Evolutionary conservation across 805 yeast genomes (phyloP).

Genomic region (Kazachstania viticola): DNA sequence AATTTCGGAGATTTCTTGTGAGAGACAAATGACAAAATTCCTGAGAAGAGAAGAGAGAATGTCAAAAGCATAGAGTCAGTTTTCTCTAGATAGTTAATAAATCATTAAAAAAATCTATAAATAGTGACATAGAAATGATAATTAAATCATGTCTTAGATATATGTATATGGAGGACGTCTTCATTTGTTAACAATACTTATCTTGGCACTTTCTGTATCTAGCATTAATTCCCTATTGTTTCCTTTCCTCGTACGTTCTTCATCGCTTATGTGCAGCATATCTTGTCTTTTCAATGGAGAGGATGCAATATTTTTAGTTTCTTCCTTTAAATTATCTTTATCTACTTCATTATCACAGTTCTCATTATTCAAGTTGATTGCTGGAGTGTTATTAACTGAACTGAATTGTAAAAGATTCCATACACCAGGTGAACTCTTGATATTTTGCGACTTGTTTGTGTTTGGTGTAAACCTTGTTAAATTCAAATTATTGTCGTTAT

Average conservation of each 20-base stretch:
- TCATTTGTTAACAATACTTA: slow-evolving; percentile 18
- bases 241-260: too few species aligned
- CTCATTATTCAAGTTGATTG: slow-evolving; percentile 12
- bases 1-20: too few species aligned
- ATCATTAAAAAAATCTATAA: too few species aligned
- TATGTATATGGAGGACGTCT: background rate
- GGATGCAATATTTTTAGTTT: slow-evolving; percentile 13
- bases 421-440: slow-evolving; percentile 65
- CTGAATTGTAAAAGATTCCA: slow-evolving; percentile 85
- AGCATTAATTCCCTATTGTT: slow-evolving; percentile 16
- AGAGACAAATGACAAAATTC: too few species aligned
- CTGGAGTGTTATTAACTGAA: slow-evolving; percentile 30
- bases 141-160: too few species aligned
- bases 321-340: slow-evolving; percentile 1
- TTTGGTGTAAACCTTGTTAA: slow-evolving; percentile 6
- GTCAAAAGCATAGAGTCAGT: too few species aligned
- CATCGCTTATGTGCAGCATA: too few species aligned
- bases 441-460: slow-evolving; percentile 10
- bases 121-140: too few species aligned
- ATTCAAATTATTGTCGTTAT: background rate
- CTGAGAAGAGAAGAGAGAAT: too few species aligned
- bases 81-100: too few species aligned
- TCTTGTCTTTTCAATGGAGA: slow-evolving; percentile 23
- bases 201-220: slow-evolving; percentile 24
- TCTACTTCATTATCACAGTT: slow-evolving; percentile 4